Percentiles rank a stretch among this genome's conserved stretches.
These are phyloP conservation scores for Saccharomyces hybrid DNA, from an alignment of 1,139 yeast species.

Conservation along the genomic window DNA sequence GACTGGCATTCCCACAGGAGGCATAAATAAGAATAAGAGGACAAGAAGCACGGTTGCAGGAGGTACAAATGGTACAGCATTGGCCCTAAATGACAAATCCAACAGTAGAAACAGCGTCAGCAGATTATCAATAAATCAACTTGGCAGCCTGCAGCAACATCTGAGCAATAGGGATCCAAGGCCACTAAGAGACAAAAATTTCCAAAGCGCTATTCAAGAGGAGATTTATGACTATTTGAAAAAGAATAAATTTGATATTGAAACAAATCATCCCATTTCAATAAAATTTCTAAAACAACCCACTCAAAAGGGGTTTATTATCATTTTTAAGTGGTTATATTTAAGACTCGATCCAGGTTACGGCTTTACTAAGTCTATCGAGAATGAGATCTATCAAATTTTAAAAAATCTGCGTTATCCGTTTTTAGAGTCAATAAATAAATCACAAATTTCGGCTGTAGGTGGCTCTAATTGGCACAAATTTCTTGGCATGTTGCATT, in stretches of 20 bases:
- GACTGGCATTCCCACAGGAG: background rate
- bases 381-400: slow-evolving; percentile 65
- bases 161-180: slow-evolving; percentile 49
- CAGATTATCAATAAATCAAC: slow-evolving; percentile 1
- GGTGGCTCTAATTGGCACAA: slow-evolving; percentile 90
- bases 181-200: slow-evolving; percentile 67
- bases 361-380: slow-evolving; percentile 59
- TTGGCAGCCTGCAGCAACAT: slow-evolving; percentile 7
- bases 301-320: slow-evolving; percentile 78
- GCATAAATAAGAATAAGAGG: slow-evolving; percentile 5
- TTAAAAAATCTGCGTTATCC: slow-evolving; percentile 69
- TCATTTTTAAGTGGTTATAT: slow-evolving; percentile 75
- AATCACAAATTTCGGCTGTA: slow-evolving; percentile 83
- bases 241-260: slow-evolving; percentile 60
- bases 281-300: slow-evolving; percentile 64
- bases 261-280: slow-evolving; percentile 63
- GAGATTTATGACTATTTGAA: slow-evolving; percentile 61
- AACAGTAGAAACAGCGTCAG: background rate
- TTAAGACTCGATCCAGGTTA: slow-evolving; percentile 73
- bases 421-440: slow-evolving; percentile 67
- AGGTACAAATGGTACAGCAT: slow-evolving; percentile 3
- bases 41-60: slow-evolving; percentile 15
- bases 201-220: slow-evolving; percentile 56
- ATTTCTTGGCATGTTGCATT: slow-evolving; percentile 71
- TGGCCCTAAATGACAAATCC: background rate